A percentile compares a stretch with the other conserved stretches of the same genome.
These are phyloP conservation scores for Ophiostoma sp. DNA, from an alignment of 2,329 filamentous ascomycete species.

Conservation along the genomic window DNA sequence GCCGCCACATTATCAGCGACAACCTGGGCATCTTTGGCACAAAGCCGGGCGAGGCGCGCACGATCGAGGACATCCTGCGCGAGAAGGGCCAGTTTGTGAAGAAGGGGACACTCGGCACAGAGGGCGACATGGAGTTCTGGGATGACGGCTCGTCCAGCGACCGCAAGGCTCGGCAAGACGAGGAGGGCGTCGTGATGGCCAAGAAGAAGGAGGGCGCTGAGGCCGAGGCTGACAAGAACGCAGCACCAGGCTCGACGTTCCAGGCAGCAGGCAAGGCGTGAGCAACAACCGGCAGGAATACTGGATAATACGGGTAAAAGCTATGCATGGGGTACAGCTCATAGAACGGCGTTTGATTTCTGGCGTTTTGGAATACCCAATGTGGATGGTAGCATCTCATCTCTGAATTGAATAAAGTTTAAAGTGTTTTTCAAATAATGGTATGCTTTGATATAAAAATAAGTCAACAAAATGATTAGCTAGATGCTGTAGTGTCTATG, in stretches of 20 bases:
- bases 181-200: slow-evolving; percentile 26
- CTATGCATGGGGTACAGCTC: background rate
- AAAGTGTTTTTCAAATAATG: background rate
- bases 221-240: slow-evolving; percentile 14
- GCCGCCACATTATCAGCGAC: slow-evolving; percentile 86
- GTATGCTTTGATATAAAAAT: background rate
- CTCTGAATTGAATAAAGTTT: background rate
- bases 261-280: slow-evolving; percentile 4
- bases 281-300: background rate
- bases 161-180: slow-evolving; percentile 29
- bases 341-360: slow-evolving; percentile 12
- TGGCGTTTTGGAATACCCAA: slow-evolving; percentile 15
- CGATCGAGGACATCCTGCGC: slow-evolving; percentile 70
- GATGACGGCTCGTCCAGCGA: slow-evolving; percentile 57
- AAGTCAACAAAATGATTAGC: background rate
- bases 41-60: slow-evolving; percentile 44
- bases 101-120: slow-evolving; percentile 63
- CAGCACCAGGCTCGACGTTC: slow-evolving; percentile 33
- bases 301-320: no score
- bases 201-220: slow-evolving; percentile 13
- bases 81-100: slow-evolving; percentile 71
- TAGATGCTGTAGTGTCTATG: background rate
- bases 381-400: slow-evolving; percentile 7
- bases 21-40: slow-evolving; percentile 76
- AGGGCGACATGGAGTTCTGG: slow-evolving; percentile 92